Base-by-base conservation (phyloP, 352 stramenopile species). In the Peronospora destructor region DNA sequence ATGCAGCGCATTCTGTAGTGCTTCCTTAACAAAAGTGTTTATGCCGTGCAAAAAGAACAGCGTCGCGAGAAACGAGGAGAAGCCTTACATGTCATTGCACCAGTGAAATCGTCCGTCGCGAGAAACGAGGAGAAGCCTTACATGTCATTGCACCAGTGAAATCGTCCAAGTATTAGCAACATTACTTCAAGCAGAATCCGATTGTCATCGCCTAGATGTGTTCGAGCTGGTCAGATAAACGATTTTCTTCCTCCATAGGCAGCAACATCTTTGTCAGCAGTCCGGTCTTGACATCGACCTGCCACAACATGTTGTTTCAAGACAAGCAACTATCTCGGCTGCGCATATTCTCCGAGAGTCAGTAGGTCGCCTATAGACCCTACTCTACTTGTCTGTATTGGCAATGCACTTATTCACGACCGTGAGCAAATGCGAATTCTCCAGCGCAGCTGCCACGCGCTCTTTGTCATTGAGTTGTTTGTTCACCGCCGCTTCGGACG, bases 391-490 rank as follows among this genome's bases (percentile, higher is more conserved):
- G 71, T 96, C 84, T 34, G 85, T 94, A 69, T 95, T 83, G 16
- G 68, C 71, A 54, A 98, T 97, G 62, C 94, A 98, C 62, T 95
- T 94, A 78, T 98, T 97, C 30, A 98, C 95, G 35, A 98, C 94
- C 34, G 87, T 84, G 7, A 97, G 71, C 53, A 98, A 70, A 66
- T 98, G 93, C 21, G 89, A 75, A 61, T 98, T 98, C 67, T 98
- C 95, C 17, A 98, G 75, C 16, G 95, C 95, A 12, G 95, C 95
- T 1, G 87, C 86, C 8, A 98, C 92, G 50, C 95, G 78, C 61
- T 98, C 95, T 62, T 98, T 98, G 66, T 98, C 94, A 49, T 95
- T 94, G 19, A 98, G 77, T 68, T 98, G 95, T 62, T 98, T 98
- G 84, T 98, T 98, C 44, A 98, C 87, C 23, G 89, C 90, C 17